phyloP scores from a whole-genome alignment of 169 alveolate species.

The Neospora caninum region DNA sequence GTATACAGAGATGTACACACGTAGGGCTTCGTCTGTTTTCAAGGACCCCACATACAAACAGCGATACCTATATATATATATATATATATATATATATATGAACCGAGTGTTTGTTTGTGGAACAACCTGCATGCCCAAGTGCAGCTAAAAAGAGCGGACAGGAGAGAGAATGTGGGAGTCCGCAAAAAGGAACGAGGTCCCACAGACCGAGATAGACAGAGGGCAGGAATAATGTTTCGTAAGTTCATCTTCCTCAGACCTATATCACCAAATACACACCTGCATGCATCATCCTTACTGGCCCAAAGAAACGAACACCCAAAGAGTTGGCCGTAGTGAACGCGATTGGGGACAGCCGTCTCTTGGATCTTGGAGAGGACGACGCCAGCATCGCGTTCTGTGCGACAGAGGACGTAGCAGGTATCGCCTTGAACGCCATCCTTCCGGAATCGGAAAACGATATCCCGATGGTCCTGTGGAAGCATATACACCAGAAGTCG shows the following conservation, averaged over 20 bases:
- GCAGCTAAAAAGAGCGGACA: not conserved
- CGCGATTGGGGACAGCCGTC: constrained; percentile 21
- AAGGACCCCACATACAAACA: not conserved
- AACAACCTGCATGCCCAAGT: not conserved
- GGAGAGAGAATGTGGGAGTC: not conserved
- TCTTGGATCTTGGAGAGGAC: not conserved
- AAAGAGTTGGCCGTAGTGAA: constrained; percentile 25
- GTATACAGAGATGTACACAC: not conserved
- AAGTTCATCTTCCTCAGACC: too few relatives aligned
- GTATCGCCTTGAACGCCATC: constrained; percentile 19
- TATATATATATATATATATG: not conserved
- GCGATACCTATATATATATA: not conserved
- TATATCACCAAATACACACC: not conserved
- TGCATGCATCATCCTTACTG: not conserved
- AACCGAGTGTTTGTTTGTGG: not conserved
- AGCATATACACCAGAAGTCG: not conserved
- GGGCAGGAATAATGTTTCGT: not conserved
- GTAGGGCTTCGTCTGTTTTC: not conserved
- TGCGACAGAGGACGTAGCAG: constrained; percentile 24
- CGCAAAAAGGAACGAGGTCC: not conserved
- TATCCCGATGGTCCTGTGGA: constrained; percentile 8
- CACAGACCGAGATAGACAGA: not conserved
- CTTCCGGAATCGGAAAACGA: constrained; percentile 21
- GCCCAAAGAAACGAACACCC: constrained; percentile 49
- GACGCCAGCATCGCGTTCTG: constrained; percentile 13